These are phyloP conservation scores for Ceratocystis cubensis DNA, from an alignment of 2,329 filamentous ascomycete species.

Conservation along the genomic window DNA sequence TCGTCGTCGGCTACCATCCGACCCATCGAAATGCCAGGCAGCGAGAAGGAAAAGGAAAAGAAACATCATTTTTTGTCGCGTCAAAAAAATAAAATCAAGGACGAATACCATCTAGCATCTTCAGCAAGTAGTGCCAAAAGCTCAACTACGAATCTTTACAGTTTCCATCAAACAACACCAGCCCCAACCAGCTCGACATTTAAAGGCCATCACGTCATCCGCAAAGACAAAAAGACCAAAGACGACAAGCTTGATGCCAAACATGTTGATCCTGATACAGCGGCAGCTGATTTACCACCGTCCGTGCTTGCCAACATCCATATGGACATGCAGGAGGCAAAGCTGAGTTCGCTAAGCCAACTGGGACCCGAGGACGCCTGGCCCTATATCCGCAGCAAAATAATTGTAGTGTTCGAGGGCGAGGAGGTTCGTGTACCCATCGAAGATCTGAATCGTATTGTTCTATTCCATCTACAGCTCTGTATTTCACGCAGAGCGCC, in stretches of 20 bases:
- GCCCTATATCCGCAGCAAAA: slow-evolving; percentile 63
- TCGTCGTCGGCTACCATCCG: slow-evolving; percentile 65
- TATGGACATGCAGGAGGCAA: slow-evolving; percentile 17
- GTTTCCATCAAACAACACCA: slow-evolving; percentile 62
- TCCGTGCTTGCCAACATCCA: slow-evolving; percentile 16
- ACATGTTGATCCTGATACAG: slow-evolving; percentile 12
- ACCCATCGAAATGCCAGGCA: slow-evolving; percentile 39
- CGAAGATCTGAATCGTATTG: slow-evolving; percentile 70
- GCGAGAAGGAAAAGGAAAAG: slow-evolving; percentile 49
- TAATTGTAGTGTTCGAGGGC: slow-evolving; percentile 68
- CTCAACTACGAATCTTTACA: slow-evolving; percentile 65
- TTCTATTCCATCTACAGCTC: slow-evolving; percentile 65
- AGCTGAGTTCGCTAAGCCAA: slow-evolving; percentile 13
- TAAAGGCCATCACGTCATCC: slow-evolving; percentile 15
- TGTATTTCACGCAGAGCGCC: slow-evolving; percentile 63
- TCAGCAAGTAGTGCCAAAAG: slow-evolving; percentile 60
- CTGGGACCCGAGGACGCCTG: slow-evolving; percentile 59
- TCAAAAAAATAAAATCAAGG: slow-evolving; percentile 67
- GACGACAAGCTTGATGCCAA: slow-evolving; percentile 15
- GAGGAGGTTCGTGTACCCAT: slow-evolving; percentile 68
- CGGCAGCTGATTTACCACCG: slow-evolving; percentile 14
- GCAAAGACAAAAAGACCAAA: slow-evolving; percentile 26
- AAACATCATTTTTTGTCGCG: slow-evolving; percentile 69
- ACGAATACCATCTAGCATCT: slow-evolving; percentile 61
- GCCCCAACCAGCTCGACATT: slow-evolving; percentile 39